Evolutionary conservation across 1,284 basidiomycete genomes (phyloP), one percentile per base, ranked within the genome.

Genomic region (Sphagnurus paluster): DNA sequence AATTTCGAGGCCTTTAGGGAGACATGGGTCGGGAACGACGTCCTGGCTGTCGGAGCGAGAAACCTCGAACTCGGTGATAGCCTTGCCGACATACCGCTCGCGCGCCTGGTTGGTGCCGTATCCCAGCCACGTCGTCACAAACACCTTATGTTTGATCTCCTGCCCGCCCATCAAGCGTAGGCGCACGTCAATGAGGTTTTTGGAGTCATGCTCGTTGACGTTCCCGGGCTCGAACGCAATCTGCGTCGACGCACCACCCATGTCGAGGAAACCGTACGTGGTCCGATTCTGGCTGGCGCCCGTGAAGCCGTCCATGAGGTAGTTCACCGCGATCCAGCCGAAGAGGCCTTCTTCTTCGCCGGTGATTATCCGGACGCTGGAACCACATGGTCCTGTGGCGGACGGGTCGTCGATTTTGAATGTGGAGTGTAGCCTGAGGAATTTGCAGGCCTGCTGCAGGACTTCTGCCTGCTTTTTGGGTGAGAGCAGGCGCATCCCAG

Each of bases 261-360:
- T 99, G 66, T 99, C 97, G 52, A 99, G 75, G 67, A 99, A 99
- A 3, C 97, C 97, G 59, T 93, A 98, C 3, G 97, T 98, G 25
- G 91, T 90, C 47, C 71, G 75, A 54, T 77, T 72, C 33, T 72
- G 64, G 54, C 71, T 73, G 38, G 79, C 73, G 11, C 82, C 81
- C 11, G 77, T 76, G 63, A 99, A 99, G 1, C 95, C 96, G 62
- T 99, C 92, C 93, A 98, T 97, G 35, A 99, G 84, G 65, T 99
- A 99, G 67, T 99, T 99, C 62, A 98, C 93, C 0, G 95, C 93
- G 45, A 99, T 93, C 97, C 97, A 99, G 1, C 97, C 97, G 66
- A 96, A 97, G 38, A 98, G 71, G 0, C 97, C 97, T 63, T 99
- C 97, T 66, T 99, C 96, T 67, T 99, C 95, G 41, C 97, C 97